Percentiles rank a stretch among this genome's conserved stretches.
Conservation (phyloP, 2,329 filamentous ascomycete species). For the Diaporthe sp. region DNA sequence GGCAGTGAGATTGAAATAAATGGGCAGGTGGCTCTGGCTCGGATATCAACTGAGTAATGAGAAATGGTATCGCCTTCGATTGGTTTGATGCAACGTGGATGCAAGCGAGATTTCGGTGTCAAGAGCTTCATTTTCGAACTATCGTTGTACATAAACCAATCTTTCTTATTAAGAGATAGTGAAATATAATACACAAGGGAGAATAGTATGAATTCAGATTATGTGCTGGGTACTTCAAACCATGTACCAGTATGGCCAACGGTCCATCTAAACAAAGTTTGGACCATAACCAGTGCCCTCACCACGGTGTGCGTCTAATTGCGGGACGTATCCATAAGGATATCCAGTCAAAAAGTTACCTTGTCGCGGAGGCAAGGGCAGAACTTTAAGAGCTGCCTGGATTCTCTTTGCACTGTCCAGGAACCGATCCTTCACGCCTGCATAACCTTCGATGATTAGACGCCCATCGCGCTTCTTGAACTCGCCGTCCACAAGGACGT, state of each 20-base stretch:
- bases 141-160: no score
- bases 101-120: no score
- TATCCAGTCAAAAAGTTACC: background rate
- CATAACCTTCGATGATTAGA: conserved; percentile 42
- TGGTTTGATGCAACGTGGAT: no score
- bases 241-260: background rate
- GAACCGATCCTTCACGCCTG: conserved; percentile 44
- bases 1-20: no score
- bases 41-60: no score
- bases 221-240: no score
- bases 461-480: conserved; percentile 58
- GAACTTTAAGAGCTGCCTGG: conserved; percentile 40
- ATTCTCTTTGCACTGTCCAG: conserved; percentile 47
- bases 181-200: no score
- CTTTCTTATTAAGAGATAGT: no score
- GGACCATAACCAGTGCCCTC: background rate
- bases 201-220: no score
- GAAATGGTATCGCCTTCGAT: no score
- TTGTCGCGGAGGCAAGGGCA: conserved; percentile 33
- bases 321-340: background rate
- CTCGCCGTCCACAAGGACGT: conserved; percentile 61
- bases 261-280: background rate
- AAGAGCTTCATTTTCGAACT: no score
- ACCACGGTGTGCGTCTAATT: background rate
- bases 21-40: no score